These are phyloP conservation scores for Kuraishia floccosa DNA, from an alignment of 805 yeast genomes.

Conservation along the genomic window DNA sequence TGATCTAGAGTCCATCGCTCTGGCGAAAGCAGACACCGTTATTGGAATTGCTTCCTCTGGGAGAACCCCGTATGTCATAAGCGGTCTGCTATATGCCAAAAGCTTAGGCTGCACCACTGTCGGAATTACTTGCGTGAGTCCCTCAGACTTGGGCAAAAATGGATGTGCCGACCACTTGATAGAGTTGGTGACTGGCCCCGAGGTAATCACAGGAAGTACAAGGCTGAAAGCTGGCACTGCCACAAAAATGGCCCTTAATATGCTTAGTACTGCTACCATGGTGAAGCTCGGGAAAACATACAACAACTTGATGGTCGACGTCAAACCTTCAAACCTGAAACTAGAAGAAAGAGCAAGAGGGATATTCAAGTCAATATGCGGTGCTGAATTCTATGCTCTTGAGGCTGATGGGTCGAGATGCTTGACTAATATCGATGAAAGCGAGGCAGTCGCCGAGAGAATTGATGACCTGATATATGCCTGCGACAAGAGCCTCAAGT, in stretches of 20 bases:
- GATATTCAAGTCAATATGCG: conserved; percentile 8
- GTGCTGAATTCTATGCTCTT: conserved; percentile 3
- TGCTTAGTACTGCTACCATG: conserved; percentile 12
- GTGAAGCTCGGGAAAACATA: conserved; percentile 11
- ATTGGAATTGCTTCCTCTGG: conserved; percentile 17
- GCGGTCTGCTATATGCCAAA: conserved; percentile 11
- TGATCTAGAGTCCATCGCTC: conserved; percentile 8
- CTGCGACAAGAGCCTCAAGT: conserved; percentile 8
- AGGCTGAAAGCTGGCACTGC: conserved; percentile 15
- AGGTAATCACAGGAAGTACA: conserved; percentile 12
- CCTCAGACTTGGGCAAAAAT: conserved; percentile 6
- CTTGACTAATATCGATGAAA: background rate
- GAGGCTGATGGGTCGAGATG: background rate
- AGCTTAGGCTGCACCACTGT: conserved; percentile 11
- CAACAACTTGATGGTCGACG: conserved; percentile 13
- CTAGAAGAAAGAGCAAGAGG: conserved; percentile 8
- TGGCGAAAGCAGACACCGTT: conserved; percentile 9
- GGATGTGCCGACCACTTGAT: conserved; percentile 6
- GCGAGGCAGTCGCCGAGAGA: background rate
- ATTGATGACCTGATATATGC: conserved; percentile 5
- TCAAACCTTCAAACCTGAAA: conserved; percentile 10
- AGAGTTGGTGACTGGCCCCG: conserved; percentile 11
- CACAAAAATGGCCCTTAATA: conserved; percentile 12
- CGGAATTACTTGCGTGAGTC: conserved; percentile 9
- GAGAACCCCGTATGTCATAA: conserved; percentile 15